Evolutionary conservation across 768 basidiomycete genomes (phyloP).

Genomic region (Suillus luteus): DNA sequence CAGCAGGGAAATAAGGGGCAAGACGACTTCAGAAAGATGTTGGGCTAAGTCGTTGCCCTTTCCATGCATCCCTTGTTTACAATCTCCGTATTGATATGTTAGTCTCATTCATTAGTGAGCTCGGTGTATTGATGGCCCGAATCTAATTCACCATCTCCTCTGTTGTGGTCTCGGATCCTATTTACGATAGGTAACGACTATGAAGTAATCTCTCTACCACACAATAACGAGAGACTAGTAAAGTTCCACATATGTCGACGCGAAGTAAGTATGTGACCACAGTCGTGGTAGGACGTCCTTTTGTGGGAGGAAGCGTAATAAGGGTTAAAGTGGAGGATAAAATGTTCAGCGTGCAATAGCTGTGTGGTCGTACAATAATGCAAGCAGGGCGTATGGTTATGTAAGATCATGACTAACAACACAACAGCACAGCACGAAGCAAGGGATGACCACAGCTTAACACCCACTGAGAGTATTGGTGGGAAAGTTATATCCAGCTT

Average conservation of each 20-base stretch:
- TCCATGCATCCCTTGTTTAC: background rate
- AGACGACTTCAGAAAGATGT: constrained; percentile 86
- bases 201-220: constrained; percentile 2
- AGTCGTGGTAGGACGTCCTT: background rate
- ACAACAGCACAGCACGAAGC: constrained; percentile 15
- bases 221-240: background rate
- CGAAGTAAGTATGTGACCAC: constrained; percentile 4
- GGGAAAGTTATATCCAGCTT: constrained; percentile 76
- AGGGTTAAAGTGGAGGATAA: constrained; percentile 1
- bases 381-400: constrained; percentile 19
- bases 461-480: constrained; percentile 52
- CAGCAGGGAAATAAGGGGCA: constrained; percentile 61
- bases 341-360: constrained; percentile 20
- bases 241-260: background rate
- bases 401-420: constrained; percentile 14
- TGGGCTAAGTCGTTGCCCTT: constrained; percentile 29
- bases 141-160: background rate
- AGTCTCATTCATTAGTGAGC: background rate
- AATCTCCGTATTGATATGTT: background rate
- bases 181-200: constrained; percentile 10
- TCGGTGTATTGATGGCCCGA: background rate
- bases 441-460: constrained; percentile 30
- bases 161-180: constrained; percentile 2
- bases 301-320: background rate
- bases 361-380: constrained; percentile 30